Percentiles rank a stretch among this genome's conserved stretches.
Conservation (phyloP, 1,139 yeast species). For the Blastobotrys arbuscula region DNA sequence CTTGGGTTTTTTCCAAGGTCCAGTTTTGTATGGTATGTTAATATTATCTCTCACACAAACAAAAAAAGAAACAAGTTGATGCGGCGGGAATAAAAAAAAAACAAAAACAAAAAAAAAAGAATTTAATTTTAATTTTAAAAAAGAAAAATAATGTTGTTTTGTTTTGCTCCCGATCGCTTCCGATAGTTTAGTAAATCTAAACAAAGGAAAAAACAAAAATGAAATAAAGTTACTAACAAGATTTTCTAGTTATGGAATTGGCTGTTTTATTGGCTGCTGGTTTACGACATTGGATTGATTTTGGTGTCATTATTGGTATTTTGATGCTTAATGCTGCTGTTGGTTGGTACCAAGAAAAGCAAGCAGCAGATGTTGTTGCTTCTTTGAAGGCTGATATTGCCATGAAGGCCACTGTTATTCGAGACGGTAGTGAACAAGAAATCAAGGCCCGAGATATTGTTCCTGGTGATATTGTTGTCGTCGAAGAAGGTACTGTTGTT, state of each 20-base stretch:
- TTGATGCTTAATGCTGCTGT: conserved; percentile 51
- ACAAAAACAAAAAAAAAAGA: neutral
- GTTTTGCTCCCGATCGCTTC: no score
- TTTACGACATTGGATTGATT: conserved; percentile 67
- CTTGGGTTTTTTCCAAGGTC: conserved; percentile 59
- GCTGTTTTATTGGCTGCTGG: conserved; percentile 65
- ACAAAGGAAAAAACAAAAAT: neutral
- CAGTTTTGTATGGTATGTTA: conserved; percentile 46
- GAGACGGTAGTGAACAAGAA: conserved; percentile 76
- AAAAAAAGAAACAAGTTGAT: neutral
- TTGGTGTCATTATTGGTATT: conserved; percentile 62
- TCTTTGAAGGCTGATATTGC: conserved; percentile 92
- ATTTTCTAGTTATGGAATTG: conserved; percentile 49
- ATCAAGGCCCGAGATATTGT: conserved; percentile 77
- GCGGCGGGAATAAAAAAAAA: neutral
- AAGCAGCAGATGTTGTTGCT: conserved; percentile 95
- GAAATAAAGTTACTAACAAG: conserved; percentile 5
- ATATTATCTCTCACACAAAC: neutral
- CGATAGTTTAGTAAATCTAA: no score
- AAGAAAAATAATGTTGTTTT: no score
- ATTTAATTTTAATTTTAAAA: neutral
- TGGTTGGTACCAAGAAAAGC: conserved; percentile 68
- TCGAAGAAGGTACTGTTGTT: conserved; percentile 92
- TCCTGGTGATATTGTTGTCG: conserved; percentile 88
- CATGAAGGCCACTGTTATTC: conserved; percentile 77